These are phyloP conservation scores for Picea abies DNA, from an alignment of 83 land plant species.

Conservation along the genomic window DNA sequence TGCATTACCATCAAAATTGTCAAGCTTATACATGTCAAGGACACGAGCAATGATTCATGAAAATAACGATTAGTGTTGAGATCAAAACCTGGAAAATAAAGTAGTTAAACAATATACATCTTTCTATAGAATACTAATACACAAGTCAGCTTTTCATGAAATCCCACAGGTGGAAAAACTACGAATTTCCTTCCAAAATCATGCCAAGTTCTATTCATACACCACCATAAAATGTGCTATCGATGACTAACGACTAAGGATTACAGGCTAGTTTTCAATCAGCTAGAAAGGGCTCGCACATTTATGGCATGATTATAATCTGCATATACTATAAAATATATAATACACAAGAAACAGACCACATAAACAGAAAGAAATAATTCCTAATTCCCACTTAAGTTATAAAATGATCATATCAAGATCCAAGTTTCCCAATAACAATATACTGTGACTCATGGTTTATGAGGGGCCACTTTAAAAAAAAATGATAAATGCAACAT, in stretches of 20 bases:
- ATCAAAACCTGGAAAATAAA: no score
- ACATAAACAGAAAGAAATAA: no score
- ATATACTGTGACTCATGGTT: conserved; percentile 1
- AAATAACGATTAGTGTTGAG: no score
- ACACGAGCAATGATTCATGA: neutral
- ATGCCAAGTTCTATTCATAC: neutral
- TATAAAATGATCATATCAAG: neutral
- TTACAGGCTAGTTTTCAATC: neutral
- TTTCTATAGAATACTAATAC: no score
- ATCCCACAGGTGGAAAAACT: neutral
- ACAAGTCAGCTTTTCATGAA: neutral
- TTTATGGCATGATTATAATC: no score
- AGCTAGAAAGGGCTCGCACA: neutral
- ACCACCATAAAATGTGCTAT: neutral
- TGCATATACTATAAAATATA: no score
- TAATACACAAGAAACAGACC: no score
- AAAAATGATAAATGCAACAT: neutral
- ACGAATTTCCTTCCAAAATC: neutral
- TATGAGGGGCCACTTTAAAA: neutral
- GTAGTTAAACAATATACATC: no score
- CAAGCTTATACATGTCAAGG: neutral
- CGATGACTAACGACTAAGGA: neutral
- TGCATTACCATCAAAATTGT: neutral
- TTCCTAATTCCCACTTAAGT: neutral
- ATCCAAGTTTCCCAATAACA: neutral